Base-by-base conservation (phyloP, 1,139 yeast species). In the Kodamaea derodonti region DNA sequence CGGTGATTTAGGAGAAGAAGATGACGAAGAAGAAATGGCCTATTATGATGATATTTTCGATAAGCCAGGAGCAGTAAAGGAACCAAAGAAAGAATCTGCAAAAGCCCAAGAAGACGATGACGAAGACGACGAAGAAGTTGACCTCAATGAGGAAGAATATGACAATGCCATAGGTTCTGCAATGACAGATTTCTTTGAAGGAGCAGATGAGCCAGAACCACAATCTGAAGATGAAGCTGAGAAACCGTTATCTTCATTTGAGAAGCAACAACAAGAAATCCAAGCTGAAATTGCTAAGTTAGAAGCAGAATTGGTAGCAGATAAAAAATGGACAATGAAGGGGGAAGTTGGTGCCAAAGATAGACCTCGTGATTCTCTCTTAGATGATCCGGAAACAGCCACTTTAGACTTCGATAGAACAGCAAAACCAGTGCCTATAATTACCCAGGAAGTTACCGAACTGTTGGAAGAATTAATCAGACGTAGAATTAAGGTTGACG, bases 281-380 rank as follows among this genome's bases (percentile, higher is more conserved):
- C 85, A 82, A 52, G 71, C 73, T 28, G 95, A 92, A 58, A 92
- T 92, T 42, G 75, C 75, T 26, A 71, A 75, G 47, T 68, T 88
- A 34, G 98, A 92, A 60, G 78, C 80, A 24, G 97, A 90, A 54
- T 81, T 94, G 20, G 80, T 92, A 18, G 92, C 88, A 2, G 92
- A 84, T 41, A 92, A 92, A 65, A 81, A 81, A 51, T 92, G 98
- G 98, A 80, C 95, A 7, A 73, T 90, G 73, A 84, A 81, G 54
- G 98, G 98, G 59, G 98, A 92, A 61, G 88, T 87, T 2, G 74
- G 76, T 34, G 85, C 90, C 1, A 76, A 72, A 43, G 86, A 83
- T 46, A 75, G 98, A 52, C 95, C 95, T 3, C 67, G 70, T 32
- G 96, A 92, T 60, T 83, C 97, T 1, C 66, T 92, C 25, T 54